phyloP scores from a whole-genome alignment of 345 rosid species.

The Jatropha curcas region DNA sequence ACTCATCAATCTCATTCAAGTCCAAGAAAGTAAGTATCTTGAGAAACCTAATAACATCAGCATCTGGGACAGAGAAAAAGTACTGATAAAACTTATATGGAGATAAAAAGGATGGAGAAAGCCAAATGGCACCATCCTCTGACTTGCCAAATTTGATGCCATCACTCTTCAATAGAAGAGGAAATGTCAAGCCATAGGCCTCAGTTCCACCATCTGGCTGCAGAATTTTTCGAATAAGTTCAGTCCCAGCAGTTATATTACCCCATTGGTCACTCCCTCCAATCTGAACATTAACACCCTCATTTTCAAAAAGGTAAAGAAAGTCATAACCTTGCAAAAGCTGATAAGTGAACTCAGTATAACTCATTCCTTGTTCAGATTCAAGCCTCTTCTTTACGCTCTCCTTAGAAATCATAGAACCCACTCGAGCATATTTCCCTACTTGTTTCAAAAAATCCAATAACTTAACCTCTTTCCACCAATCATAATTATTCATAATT shows the following conservation, averaged over 20 bases:
- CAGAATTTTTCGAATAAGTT: conserved; percentile 71
- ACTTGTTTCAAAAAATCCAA: conserved; percentile 81
- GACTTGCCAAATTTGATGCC: conserved; percentile 97
- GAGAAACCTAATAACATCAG: conserved; percentile 74
- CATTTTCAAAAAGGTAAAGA: conserved; percentile 58
- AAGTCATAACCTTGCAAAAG: conserved; percentile 90
- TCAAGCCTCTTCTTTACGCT: conserved; percentile 92
- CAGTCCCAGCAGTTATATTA: conserved; percentile 90
- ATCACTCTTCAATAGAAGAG: conserved; percentile 79
- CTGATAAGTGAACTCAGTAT: conserved; percentile 91
- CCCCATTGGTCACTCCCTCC: conserved; percentile 99
- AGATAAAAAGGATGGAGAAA: conserved; percentile 67
- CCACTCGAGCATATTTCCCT: conserved; percentile 80
- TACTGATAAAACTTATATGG: conserved; percentile 94
- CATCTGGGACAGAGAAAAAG: conserved; percentile 88
- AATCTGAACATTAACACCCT: conserved; percentile 83
- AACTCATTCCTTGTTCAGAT: conserved; percentile 94
- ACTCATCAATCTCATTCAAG: conserved; percentile 59
- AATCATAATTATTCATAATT: conserved; percentile 83
- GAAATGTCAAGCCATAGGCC: conserved; percentile 86
- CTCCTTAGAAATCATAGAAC: conserved; percentile 85
- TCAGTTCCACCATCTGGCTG: conserved; percentile 63
- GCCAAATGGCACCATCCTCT: conserved; percentile 98
- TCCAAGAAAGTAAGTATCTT: conserved; percentile 75
- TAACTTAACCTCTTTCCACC: conserved; percentile 88